Evolutionary conservation across 495 filamentous ascomycete genomes (phyloP).

Genomic region (Bathelium albidoporum): DNA sequence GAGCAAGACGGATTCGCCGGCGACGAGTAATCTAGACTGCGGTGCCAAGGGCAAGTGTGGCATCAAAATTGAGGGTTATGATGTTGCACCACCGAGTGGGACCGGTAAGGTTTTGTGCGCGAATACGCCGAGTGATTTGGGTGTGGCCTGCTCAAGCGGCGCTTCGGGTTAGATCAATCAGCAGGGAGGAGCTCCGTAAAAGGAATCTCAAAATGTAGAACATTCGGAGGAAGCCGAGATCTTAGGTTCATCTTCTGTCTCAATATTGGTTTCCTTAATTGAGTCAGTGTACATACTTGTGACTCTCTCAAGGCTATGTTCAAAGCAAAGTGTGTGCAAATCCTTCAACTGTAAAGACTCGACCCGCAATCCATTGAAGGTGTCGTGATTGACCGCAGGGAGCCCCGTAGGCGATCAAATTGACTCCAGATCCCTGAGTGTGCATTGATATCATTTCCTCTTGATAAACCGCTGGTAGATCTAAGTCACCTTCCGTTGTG

Average conservation of each 20-base stretch:
- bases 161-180: constrained; percentile 35
- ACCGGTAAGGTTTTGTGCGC: constrained; percentile 31
- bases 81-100: constrained; percentile 30
- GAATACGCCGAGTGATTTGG: constrained; percentile 31
- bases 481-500: constrained; percentile 23
- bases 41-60: constrained; percentile 33
- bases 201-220: no score
- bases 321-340: constrained; percentile 6
- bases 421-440: constrained; percentile 6
- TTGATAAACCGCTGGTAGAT: constrained; percentile 19
- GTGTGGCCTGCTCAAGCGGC: constrained; percentile 33
- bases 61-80: constrained; percentile 28
- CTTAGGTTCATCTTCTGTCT: no score
- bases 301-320: no score
- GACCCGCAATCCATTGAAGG: constrained; percentile 22
- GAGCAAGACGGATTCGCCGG: constrained; percentile 31
- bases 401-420: constrained; percentile 22
- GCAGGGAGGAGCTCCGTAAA: no score
- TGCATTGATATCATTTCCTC: constrained; percentile 26
- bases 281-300: no score
- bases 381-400: constrained; percentile 25
- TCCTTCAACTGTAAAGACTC: constrained; percentile 19
- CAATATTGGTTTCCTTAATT: no score
- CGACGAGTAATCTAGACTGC: constrained; percentile 34
- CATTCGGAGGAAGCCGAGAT: no score